Evolutionary conservation across 2,329 filamentous ascomycete species (phyloP), one percentile per base, ranked within the genome.

Genomic region (Xylariaceae sp.): DNA sequence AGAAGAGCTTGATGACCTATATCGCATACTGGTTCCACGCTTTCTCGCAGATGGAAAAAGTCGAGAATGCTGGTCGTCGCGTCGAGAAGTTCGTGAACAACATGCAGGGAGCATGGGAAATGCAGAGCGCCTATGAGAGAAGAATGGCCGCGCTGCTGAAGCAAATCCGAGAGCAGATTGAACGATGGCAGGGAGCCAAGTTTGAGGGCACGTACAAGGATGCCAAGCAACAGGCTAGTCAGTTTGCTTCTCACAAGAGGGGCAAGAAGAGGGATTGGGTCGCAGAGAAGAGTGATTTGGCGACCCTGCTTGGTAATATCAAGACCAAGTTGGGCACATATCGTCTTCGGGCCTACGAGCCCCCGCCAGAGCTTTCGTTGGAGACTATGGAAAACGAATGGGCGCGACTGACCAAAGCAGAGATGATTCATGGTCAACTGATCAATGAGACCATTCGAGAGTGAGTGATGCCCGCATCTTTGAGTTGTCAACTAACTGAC

Each of bases 1-100:
- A 99, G 76, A 88, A 91, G 68, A 95, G 90, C 73, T 82, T 99
- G 72, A 99, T 99, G 94, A 99, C 94, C 0, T 99, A 99, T 75
- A 99, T 99, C 69, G 94, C 94, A 65, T 99, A 99, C 79, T 99
- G 94, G 94, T 99, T 99, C 82, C 94, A 99, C 73, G 94, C 94
- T 68, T 99, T 99, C 74, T 97, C 93, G 35, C 93, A 97, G 71
- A 95, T 99, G 87, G 94, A 99, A 77, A 89, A 93, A 73, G 94
- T 99, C 7, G 94, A 99, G 75, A 99, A 99, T 72, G 94, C 94
- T 3, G 94, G 94, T 4, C 85, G 94, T 62, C 85, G 94, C 66
- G 94, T 99, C 4, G 94, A 99, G 78, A 99, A 99, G 76, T 99
- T 99, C 71, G 90, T 99, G 68, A 91, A 90, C 72, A 97, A 94